Evolutionary conservation across 805 yeast genomes (phyloP).

Genomic region (Candida suzukii): DNA sequence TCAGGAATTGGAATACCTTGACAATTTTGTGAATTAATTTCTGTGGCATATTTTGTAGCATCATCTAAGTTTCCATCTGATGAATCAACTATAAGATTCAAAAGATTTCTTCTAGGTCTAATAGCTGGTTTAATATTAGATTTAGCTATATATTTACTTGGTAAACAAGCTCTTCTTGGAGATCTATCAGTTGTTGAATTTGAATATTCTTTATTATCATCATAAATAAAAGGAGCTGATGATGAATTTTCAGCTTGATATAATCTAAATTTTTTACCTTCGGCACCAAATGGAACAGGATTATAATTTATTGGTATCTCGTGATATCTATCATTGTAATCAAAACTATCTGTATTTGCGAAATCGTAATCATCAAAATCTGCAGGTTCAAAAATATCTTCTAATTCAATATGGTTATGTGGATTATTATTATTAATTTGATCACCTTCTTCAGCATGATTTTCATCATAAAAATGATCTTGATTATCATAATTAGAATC

Average conservation of each 20-base stretch:
- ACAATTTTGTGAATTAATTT: conserved; percentile 54
- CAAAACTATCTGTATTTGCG: conserved; percentile 6
- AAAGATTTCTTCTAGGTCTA: conserved; percentile 20
- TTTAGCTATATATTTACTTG: conserved; percentile 16
- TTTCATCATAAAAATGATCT: conserved; percentile 9
- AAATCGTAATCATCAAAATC: conserved; percentile 16
- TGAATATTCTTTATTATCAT: not conserved
- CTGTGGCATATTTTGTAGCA: conserved; percentile 66
- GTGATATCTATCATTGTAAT: not conserved
- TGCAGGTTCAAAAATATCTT: conserved; percentile 14
- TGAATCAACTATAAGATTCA: conserved; percentile 52
- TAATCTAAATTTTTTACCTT: not conserved
- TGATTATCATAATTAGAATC: conserved; percentile 4
- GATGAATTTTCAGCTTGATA: too few species aligned
- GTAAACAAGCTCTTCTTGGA: conserved; percentile 38
- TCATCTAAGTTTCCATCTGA: conserved; percentile 54
- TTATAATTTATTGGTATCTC: not conserved
- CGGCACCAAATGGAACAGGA: not conserved
- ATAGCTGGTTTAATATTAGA: conserved; percentile 26
- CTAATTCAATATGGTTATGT: conserved; percentile 10
- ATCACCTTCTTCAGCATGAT: conserved; percentile 2
- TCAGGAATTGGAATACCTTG: conserved; percentile 59
- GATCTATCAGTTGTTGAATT: conserved; percentile 15
- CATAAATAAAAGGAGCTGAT: not conserved
- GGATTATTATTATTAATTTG: conserved; percentile 4